Evolutionary conservation across 768 basidiomycete species (phyloP).

Genomic region (Cystobasidium tubakii): DNA sequence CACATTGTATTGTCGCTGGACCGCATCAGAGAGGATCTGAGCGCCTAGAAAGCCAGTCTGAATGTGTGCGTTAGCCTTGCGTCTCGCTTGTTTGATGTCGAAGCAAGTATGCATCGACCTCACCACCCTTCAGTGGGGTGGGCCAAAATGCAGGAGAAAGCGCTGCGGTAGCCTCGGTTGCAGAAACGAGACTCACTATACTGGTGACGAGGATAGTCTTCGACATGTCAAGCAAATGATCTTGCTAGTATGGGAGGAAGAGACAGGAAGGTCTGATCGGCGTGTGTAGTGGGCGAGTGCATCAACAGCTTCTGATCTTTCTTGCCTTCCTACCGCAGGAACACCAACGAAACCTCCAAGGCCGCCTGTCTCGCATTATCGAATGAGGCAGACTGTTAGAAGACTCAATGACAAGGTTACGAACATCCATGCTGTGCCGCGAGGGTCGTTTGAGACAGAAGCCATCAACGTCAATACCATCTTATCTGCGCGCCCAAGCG

Average conservation of each 20-base stretch:
- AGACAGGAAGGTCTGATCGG: neutral
- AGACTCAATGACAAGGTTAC: no score
- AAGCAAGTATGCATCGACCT: neutral
- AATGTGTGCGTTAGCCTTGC: neutral
- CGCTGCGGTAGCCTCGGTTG: neutral
- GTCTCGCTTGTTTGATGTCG: neutral
- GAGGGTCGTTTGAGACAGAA: no score
- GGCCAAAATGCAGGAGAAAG: no score
- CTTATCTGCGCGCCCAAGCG: no score
- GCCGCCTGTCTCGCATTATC: no score
- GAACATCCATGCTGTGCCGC: no score
- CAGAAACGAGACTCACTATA: neutral
- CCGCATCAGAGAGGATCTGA: slow-evolving; percentile 4
- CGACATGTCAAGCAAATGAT: neutral
- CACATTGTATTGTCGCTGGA: neutral
- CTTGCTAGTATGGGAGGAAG: neutral
- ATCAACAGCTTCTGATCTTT: no score
- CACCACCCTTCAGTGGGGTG: neutral
- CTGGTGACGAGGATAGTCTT: slow-evolving; percentile 11
- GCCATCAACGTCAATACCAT: no score
- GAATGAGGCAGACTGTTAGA: no score
- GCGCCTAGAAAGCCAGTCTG: slow-evolving; percentile 25
- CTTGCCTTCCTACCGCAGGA: no score
- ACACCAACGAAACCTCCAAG: no score
- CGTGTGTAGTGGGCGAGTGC: neutral